Base-by-base conservation (phyloP, 768 basidiomycete genomes). In the Leccinum disarticulatum region DNA sequence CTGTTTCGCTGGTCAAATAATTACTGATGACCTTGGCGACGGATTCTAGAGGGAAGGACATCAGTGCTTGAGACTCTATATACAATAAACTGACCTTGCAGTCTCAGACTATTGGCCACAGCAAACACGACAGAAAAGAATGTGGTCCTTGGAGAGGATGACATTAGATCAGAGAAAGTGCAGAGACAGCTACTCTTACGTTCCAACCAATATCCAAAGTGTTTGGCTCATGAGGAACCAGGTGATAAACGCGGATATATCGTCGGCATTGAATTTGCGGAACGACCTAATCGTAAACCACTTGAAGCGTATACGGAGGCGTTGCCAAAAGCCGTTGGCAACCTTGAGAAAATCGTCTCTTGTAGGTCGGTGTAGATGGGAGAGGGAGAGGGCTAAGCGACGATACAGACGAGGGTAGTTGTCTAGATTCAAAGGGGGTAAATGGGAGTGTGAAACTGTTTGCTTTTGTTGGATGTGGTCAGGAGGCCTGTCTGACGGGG, bases 231-330 rank as follows among this genome's bases (percentile, higher is more conserved):
- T 87, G 54, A 99, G 77, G 64, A 97, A 94, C 91, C 94, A 95
- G 55, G 92, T 95, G 35, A 96, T 76, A 75, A 99, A 98, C 1
- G 95, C 96, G 46, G 93, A 95, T 56, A 96, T 91, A 72, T 99
- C 97, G 72, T 99, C 97, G 54, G 92, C 89, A 65, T 97, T 95
- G 76, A 95, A 99, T 68, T 85, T 88, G 51, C 96, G 85, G 77
- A 97, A 99, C 4, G 92, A 93, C 62, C 92, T 82, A 66, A 98
- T 95, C 11, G 93, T 93, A 64, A 95, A 90, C 97, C 97, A 99
- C 71, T 94, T 94, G 78, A 98, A 93, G n/a, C 93, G 84, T 65
- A 98, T 90, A 22, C 88, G 83, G 25, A 90, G 73, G 3, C 97
- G 86, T 64, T 96, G 84, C 87, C 94, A 94, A 72, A 95, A 95